Evolutionary conservation across 2,329 filamentous ascomycete genomes (phyloP), one percentile per base, ranked within the genome.

Genomic region (Ceratocystis alfenasii): DNA sequence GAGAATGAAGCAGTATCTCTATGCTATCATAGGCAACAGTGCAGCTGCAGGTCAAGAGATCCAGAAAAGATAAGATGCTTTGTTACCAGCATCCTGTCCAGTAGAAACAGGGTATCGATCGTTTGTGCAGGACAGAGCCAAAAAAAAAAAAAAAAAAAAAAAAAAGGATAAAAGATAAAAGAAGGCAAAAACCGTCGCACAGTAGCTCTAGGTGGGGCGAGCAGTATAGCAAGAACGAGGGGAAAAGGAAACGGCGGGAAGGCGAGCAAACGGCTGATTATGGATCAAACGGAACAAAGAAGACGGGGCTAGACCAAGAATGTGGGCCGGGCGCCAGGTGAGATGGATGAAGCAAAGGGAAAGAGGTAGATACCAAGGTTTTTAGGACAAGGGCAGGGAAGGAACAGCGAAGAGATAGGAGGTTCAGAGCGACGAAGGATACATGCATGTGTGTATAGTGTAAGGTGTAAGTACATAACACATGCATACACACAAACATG

Each of bases 251-350:
- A 53, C n/a, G 8, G 48, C 28, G 48, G 48, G 48, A 53, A 53
- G 48, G 48, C 12, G 55, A n/a, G 55, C 55, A 59, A 59, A 36
- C 55, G 30, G 55, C 20, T 36, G 30, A 36, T 36, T 59, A 59
- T 36, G 30, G 30, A 36, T 59, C 48, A 33, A 59, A 30, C 30
- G 20, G 55, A 59, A 59, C 55, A 59, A 59, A 36, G 53, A 59
- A 59, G 55, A 36, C 55, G 25, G 55, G 25, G 28, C 30, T 30
- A 59, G 30, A 59, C 55, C 55, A 59, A 59, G 55, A 59, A 59
- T 59, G 55, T 59, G 30, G 55, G 55, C n/a, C 22, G 50, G 46
- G 48, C 48, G 2, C 8, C 10, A 28, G 48, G 28, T 59, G 28
- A 59, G 28, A 36, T 33, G 25, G n/a, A 59, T 15, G 17, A 1